phyloP scores from a whole-genome alignment of 2,329 filamentous ascomycete genomes.

The Seiridium unicorne region DNA sequence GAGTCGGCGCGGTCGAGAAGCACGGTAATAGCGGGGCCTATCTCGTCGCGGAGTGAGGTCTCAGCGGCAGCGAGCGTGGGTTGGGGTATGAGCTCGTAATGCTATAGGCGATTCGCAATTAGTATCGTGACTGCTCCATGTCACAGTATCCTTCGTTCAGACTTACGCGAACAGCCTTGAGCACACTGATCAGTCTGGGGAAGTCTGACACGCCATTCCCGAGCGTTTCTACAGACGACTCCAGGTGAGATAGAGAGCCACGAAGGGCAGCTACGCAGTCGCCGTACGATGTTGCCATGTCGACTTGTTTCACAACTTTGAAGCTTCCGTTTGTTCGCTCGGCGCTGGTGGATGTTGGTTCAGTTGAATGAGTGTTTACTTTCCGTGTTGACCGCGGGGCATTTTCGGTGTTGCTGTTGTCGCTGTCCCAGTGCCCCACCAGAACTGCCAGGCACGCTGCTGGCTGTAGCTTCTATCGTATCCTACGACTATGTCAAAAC shows the following conservation, averaged over 20 bases:
- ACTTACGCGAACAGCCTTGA: constrained; percentile 57
- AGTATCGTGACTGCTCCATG: background rate
- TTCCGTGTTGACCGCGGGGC: too few species aligned
- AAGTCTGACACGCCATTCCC: constrained; percentile 57
- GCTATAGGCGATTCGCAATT: constrained; percentile 44
- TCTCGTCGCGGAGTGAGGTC: constrained; percentile 80
- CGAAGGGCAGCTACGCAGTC: constrained; percentile 61
- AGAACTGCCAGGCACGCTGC: too few species aligned
- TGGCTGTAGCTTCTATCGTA: too few species aligned
- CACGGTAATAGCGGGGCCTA: constrained; percentile 79
- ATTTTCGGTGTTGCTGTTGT: too few species aligned
- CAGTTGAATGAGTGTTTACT: too few species aligned
- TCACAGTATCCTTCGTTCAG: background rate
- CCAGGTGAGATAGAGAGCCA: constrained; percentile 58
- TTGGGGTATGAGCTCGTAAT: constrained; percentile 91
- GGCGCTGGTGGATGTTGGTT: too few species aligned
- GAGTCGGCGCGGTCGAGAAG: constrained; percentile 80
- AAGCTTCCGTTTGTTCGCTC: too few species aligned
- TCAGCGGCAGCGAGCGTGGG: constrained; percentile 80
- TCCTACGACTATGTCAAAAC: too few species aligned
- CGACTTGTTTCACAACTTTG: background rate
- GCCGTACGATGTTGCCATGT: constrained; percentile 35
- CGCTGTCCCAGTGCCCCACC: too few species aligned
- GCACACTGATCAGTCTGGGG: constrained; percentile 51
- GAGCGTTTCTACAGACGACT: constrained; percentile 58